phyloP scores from a whole-genome alignment of 2,329 filamentous ascomycete genomes.

The Penicillium sp. region DNA sequence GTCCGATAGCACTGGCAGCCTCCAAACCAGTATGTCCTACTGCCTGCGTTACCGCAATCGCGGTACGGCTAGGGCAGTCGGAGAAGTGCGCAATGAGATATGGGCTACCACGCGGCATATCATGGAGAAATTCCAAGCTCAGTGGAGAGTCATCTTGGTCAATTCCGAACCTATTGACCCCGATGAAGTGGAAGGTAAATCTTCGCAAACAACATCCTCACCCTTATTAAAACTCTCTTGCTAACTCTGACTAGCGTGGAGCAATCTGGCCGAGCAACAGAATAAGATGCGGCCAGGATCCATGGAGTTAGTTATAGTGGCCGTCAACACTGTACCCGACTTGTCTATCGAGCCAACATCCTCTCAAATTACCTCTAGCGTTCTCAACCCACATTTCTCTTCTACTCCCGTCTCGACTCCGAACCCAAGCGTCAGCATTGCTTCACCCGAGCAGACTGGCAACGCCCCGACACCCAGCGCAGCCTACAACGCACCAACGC shows the following conservation, averaged over 20 bases:
- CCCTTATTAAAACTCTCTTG: not conserved
- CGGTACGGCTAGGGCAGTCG: constrained; percentile 37
- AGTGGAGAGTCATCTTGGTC: constrained; percentile 59
- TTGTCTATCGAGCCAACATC: constrained; percentile 35
- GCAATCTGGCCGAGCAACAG: constrained; percentile 37
- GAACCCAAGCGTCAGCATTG: constrained; percentile 33
- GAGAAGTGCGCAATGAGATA: constrained; percentile 57
- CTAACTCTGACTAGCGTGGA: constrained; percentile 39
- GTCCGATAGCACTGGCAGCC: constrained; percentile 58
- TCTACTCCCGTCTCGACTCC: constrained; percentile 44
- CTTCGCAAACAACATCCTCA: not conserved
- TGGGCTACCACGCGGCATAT: constrained; percentile 60
- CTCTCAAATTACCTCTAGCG: constrained; percentile 33
- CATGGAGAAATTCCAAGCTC: constrained; percentile 52
- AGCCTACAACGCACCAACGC: constrained; percentile 39
- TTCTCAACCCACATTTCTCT: constrained; percentile 34
- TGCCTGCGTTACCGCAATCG: constrained; percentile 48
- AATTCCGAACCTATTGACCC: constrained; percentile 53
- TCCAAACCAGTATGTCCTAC: constrained; percentile 57
- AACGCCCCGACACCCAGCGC: constrained; percentile 40
- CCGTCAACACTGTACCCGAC: constrained; percentile 37
- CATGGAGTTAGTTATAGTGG: constrained; percentile 39
- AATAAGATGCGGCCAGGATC: constrained; percentile 36
- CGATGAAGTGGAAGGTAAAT: constrained; percentile 53
- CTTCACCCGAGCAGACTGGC: constrained; percentile 46